Base-by-base conservation (phyloP, 768 basidiomycete genomes). In the Amanita jacksonii region DNA sequence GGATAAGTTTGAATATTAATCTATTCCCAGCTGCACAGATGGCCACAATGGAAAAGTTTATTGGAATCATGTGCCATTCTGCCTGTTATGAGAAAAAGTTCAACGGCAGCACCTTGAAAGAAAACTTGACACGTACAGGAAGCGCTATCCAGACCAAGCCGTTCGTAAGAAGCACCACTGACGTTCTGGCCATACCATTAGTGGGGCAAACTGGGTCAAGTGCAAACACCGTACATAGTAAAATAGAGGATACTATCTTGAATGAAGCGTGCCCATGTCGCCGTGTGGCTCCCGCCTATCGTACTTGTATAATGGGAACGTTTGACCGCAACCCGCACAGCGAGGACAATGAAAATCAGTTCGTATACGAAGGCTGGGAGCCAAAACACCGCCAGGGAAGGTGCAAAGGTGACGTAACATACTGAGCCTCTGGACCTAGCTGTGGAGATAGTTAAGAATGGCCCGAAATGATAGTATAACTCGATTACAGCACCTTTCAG, bases 1-100 rank as follows among this genome's bases (percentile, higher is more conserved):
- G 46, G 3, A 58, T 60, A 19, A 63, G 54, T 36, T 54, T 57
- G 20, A 63, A 53, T 9, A 58, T 43, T 22, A 60, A 46, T 38
- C 61, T 51, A 47, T 49, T 49, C 3, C 62, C 62, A 43, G 56
- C 52, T 23, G 60, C 51, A 43, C 55, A 54, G 20, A 53, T 55
- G 45, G 45, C 50, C 32, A 53, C 54, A 12, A 54, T 44, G 10
- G 56, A 51, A 39, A 58, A 53, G 3, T 51, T 54, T 44, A 52
- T 48, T 10, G 54, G 57, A 24, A 59, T 41, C 19, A 41, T 43
- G n/a, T 51, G 45, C 59, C 56, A 57, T 24, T 50, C 45, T 5
- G 49, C 41, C 61, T 60, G 37, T 9, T 18, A 37, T 18, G 20
- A 42, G 8, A 15, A 19, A 16, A 8, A 16, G 10, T 28, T 28